Evolutionary conservation across 192 early-diverging fungal genomes (phyloP).

Genomic region (Diversispora epigaea): DNA sequence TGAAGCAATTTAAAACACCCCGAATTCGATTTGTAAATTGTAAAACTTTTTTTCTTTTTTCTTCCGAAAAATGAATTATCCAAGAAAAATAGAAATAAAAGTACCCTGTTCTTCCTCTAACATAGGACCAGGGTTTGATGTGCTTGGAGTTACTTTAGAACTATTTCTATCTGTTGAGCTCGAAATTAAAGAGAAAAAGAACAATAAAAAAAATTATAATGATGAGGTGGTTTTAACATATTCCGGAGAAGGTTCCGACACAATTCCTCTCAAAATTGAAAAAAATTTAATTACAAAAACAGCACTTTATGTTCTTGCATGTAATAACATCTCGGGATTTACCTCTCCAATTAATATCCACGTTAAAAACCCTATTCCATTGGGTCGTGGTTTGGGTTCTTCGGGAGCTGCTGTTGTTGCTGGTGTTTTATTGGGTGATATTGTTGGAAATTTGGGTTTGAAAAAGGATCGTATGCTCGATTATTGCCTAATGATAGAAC

Average conservation of each 20-base stretch:
- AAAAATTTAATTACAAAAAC: constrained; percentile 92
- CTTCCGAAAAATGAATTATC: neutral
- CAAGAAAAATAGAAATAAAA: constrained; percentile 60
- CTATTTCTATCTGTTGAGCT: constrained; percentile 77
- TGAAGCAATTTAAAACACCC: neutral
- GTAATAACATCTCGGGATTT: constrained; percentile 60
- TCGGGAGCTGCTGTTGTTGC: constrained; percentile 95
- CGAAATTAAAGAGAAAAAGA: constrained; percentile 33
- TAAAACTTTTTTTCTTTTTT: neutral
- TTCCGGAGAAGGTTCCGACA: constrained; percentile 64
- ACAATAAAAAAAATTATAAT: constrained; percentile 13
- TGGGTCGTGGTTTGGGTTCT: constrained; percentile 96
- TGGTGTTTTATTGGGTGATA: constrained; percentile 83
- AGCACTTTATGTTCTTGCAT: constrained; percentile 82
- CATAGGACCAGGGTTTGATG: constrained; percentile 97
- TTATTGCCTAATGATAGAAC: constrained; percentile 88
- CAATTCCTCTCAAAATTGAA: constrained; percentile 76
- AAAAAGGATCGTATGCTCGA: constrained; percentile 82
- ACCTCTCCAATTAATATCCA: constrained; percentile 67
- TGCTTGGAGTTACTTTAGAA: constrained; percentile 88
- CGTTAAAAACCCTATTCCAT: constrained; percentile 89
- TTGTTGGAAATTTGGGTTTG: constrained; percentile 67
- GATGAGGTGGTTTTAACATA: constrained; percentile 52
- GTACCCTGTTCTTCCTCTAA: constrained; percentile 98
- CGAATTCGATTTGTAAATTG: neutral